A percentile compares a stretch with the other conserved stretches of the same genome.
Evolutionary conservation across 768 basidiomycete species (phyloP).

Genomic region (Tylopilus intermedius): DNA sequence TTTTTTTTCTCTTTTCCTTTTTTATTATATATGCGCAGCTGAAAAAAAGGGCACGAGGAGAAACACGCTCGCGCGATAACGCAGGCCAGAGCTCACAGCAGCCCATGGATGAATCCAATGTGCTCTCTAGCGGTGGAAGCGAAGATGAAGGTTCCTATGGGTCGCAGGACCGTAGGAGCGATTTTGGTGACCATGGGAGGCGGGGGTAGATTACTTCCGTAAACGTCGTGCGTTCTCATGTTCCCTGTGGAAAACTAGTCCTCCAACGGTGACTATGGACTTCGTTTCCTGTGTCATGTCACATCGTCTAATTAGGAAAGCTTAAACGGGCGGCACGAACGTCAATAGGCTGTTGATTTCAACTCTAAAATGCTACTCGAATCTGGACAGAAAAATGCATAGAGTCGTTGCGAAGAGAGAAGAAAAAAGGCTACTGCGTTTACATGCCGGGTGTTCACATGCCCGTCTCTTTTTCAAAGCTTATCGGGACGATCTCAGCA

Average conservation of each 20-base stretch:
- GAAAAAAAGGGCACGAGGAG: slow-evolving; percentile 34
- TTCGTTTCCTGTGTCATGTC: slow-evolving; percentile 14
- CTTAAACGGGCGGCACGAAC: background rate
- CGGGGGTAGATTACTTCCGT: slow-evolving; percentile 25
- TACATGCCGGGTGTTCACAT: background rate
- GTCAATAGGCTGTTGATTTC: slow-evolving; percentile 2
- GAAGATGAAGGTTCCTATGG: slow-evolving; percentile 33
- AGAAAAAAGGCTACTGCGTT: slow-evolving; percentile 2
- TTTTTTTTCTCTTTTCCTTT: slow-evolving; percentile 2
- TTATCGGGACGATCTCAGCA: slow-evolving; percentile 27
- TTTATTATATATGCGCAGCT: slow-evolving; percentile 16
- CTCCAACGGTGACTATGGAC: slow-evolving; percentile 17
- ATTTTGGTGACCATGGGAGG: slow-evolving; percentile 33
- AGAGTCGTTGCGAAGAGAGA: background rate
- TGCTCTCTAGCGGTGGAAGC: slow-evolving; percentile 28
- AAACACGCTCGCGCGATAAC: slow-evolving; percentile 27
- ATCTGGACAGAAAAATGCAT: slow-evolving; percentile 8
- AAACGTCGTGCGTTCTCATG: slow-evolving; percentile 20
- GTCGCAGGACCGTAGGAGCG: slow-evolving; percentile 32
- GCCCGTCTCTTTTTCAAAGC: slow-evolving; percentile 13
- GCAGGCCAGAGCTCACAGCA: slow-evolving; percentile 30
- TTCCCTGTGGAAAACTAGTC: slow-evolving; percentile 5
- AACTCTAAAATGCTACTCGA: slow-evolving; percentile 13
- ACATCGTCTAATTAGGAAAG: too few species aligned
- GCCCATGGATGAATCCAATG: slow-evolving; percentile 22